Base-by-base conservation (phyloP, 805 yeast species). In the Wickerhamiella musiphila region DNA sequence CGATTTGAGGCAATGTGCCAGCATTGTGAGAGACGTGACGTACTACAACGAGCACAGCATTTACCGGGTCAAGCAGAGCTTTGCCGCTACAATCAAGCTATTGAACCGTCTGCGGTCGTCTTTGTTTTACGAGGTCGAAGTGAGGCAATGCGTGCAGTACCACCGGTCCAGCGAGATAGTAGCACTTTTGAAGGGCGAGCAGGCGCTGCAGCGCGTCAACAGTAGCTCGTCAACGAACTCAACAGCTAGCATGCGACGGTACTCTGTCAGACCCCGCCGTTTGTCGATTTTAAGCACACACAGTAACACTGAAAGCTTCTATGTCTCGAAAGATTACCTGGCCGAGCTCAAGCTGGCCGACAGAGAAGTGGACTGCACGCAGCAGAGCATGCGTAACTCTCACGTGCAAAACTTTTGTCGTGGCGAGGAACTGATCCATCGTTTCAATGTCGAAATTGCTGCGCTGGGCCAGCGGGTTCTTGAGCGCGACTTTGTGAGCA, bases 361-460 rank as follows among this genome's bases (percentile, higher is more conserved):
- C 32, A 41, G 49, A 13, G 59, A 54, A 27, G 48, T 53, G 4
- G 56, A 53, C 11, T 33, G 41, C 1, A 50, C 53, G 5, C 26
- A 36, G 22, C 36, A 42, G 15, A 54, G 47, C 46, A 35, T 54
- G 29, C 40, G 46, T 11, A 46, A 47, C 9, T 46, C 47, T 34
- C 44, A 47, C 3, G 47, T 50, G 16, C 55, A 51, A 27, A 53
- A 52, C 28, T 40, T 53, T 23, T 46, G 56, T 26, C 46, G 41
- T 4, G 52, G 53, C 9, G 60, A 54, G 32, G 60, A 54, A 34
- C 34, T 45, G n/a, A 43, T 54, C 20, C 58, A 52, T 24, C 35
- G 60, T 11, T 53, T 47, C 26, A 44, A 49, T 27, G 49, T 53
- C 23, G 60, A 54, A 33, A 38, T 53, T 4, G 54, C 48, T 10